Base-by-base conservation (phyloP, 2,329 filamentous ascomycete species). In the Orbilia brochopaga region DNA sequence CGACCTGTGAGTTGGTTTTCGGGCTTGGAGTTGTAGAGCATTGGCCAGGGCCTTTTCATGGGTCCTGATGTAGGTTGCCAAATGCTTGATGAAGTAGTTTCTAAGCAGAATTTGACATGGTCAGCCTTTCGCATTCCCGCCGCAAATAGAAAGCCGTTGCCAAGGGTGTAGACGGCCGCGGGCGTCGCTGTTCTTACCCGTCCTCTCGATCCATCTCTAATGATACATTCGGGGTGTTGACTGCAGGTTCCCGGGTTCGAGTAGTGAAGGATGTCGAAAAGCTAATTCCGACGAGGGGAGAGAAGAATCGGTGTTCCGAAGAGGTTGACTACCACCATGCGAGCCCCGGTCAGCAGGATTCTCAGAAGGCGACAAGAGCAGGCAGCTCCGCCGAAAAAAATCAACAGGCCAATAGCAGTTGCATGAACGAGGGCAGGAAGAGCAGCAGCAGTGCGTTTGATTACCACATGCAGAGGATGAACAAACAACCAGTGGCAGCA, bases 1-100 rank as follows among this genome's bases (percentile, higher is more conserved):
- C 48, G 59, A 64, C 21, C 59, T 64, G 24, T 42, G 30, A 15
- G 59, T 54, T 15, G 66, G 66, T 32, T 51, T 63, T 11, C 66
- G 66, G 54, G 66, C 42, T 53, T 90, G 88, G 76, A 95, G 85
- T 80, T 97, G 93, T 74, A 97, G 83, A 77, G 93, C 93, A 82
- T 97, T 97, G 79, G 94, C 94, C 74, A 99, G 86, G 40, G 92
- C 93, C 82, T 96, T 96, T 81, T 99, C 94, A 83, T 99, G 92
- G 63, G 92, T 96, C 74, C 92, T 91, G 81, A 99, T 92, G 81
- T 96, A 97, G 81, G 89, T 89, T 79, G 93, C 92, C 79, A 99
- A 85, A 85, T 96, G 94, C 87, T 92, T 94, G 81, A 94, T 87
- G 82, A 94, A 95, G 59, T 70, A 70, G 66, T 70, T 70, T 64